Evolutionary conservation across 768 basidiomycete species (phyloP), one percentile per base, ranked within the genome.

Genomic region (Psilocybe sp.): DNA sequence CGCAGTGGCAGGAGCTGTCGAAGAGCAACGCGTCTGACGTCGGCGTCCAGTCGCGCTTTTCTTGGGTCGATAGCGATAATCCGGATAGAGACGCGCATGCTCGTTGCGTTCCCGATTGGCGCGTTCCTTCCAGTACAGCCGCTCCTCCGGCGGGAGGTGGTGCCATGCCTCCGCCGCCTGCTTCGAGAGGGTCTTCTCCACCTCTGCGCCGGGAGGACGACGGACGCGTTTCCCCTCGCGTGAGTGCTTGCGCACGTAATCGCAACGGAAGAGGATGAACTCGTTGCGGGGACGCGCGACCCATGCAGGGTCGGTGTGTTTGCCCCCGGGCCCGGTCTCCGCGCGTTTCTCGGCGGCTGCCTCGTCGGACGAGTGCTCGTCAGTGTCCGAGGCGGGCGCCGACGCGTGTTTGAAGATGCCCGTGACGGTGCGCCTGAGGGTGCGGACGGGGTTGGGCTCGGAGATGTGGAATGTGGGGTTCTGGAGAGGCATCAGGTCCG

Each of bases 161-260:
- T 74, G 76, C 92, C 92, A 94, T 28, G 86, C 83, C 45, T 84
- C 83, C 0, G 80, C 84, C 0, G 89, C 90, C 41, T 87, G 78
- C 57, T 86, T 85, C n/a, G 86, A 89, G 35, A 92, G 76, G 1
- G 80, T 76, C 62, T 81, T 80, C 51, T 78, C 77, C 2, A 64
- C 49, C 16, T 66, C 63, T 5, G 64, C 46, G 33, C 69, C 71
- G n/a, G 67, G 64, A n/a, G 61, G 55, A 23, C 67, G 68, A 20
- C 70, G 61, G 37, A 64, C 60, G 16, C 69, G 66, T 39, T 68
- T 70, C 3, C 67, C 68, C 46, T 66, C 65, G 63, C 64, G 68
- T 8, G 68, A 61, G 60, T 80, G 73, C 51, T 69, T 69, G 58
- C 65, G 75, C 55, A 77, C 75, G 60, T 78, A 87, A 53, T 84